Base-by-base conservation (phyloP, 1,139 yeast species). In the Saccharomycopsis crataegensis region DNA sequence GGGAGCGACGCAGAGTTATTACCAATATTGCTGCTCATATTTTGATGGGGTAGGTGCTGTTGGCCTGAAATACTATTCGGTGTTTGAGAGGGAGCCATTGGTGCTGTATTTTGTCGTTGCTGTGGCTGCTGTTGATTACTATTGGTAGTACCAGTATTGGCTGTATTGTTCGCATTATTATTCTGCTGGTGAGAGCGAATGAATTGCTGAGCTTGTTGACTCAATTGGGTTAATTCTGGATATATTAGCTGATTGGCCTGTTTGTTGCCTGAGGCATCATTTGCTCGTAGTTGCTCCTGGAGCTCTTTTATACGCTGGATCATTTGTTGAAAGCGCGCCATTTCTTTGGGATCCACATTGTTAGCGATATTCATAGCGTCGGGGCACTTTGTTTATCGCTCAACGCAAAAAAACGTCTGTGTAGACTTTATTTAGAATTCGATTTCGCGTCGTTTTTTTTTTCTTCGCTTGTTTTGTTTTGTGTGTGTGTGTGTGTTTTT, bases 241-340 rank as follows among this genome's bases (percentile, higher is more conserved):
- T 14, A 9, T 8, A 46, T 9, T 9, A 41, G 31, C 32, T 46
- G 49, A 46, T 46, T 46, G 49, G 49, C 42, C 17, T 46, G 49
- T 11, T 6, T 8, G 42, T 46, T 46, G 14, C 49, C 49, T 11
- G 11, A 11, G 8, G 16, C 8, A 17, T 11, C 11, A 16, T 46
- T 46, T 12, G 28, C 12, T 17, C 31, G 33, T 8, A 48, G 43
- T 33, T 46, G 49, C 7, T 46, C 49, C 22, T 46, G 31, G 11
- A 46, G n/a, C 11, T 12, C 17, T 14, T 28, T 14, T 9, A 46
- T 31, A 11, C 49, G 12, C 34, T 33, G 49, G 4, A 46, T 17
- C 42, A n/a, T 9, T 33, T 32, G 49, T 22, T 32, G 49, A n/a
- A 46, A 31, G 14, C 17, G 43, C 11, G 43, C 42, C 37, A 33